Evolutionary conservation across 768 basidiomycete species (phyloP).

Genomic region (Panaeolus papilionaceus): DNA sequence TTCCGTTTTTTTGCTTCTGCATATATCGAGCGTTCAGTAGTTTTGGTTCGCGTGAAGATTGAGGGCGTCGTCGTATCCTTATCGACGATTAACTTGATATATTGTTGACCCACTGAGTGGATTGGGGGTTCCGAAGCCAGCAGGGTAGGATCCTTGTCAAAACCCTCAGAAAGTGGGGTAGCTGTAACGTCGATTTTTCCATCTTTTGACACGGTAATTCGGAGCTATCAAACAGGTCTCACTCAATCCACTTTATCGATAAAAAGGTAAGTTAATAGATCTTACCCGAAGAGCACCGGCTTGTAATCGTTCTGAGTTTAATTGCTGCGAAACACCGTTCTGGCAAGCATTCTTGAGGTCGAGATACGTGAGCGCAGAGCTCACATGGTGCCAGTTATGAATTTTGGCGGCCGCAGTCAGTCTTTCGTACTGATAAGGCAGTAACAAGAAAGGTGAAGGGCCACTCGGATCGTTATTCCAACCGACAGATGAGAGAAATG

Average conservation of each 20-base stretch:
- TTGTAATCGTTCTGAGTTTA: conserved; percentile 21
- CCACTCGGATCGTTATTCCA: conserved; percentile 68
- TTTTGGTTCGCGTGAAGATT: conserved; percentile 72
- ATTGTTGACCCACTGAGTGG: conserved; percentile 26
- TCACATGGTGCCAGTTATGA: conserved; percentile 57
- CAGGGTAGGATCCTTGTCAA: conserved; percentile 47
- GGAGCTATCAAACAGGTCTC: conserved; percentile 46
- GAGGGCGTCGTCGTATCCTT: conserved; percentile 57
- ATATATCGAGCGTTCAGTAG: conserved; percentile 66
- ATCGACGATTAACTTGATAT: conserved; percentile 60
- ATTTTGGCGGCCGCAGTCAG: conserved; percentile 53
- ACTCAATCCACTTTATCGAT: conserved; percentile 11
- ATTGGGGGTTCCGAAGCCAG: conserved; percentile 42
- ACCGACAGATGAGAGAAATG: conserved; percentile 41
- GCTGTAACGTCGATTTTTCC: conserved; percentile 44
- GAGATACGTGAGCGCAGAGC: conserved; percentile 41
- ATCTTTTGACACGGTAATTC: conserved; percentile 51
- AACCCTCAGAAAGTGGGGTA: conserved; percentile 33
- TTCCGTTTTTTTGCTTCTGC: conserved; percentile 66
- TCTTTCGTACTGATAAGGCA: conserved; percentile 66
- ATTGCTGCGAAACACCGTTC: conserved; percentile 42
- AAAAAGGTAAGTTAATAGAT: conserved; percentile 17
- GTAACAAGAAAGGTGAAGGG: conserved; percentile 66
- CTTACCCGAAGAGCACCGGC: conserved; percentile 2
- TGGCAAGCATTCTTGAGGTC: conserved; percentile 52